Evolutionary conservation across 176 grass and related monocot species (phyloP).

Genomic region (Aegilops tauschii): DNA sequence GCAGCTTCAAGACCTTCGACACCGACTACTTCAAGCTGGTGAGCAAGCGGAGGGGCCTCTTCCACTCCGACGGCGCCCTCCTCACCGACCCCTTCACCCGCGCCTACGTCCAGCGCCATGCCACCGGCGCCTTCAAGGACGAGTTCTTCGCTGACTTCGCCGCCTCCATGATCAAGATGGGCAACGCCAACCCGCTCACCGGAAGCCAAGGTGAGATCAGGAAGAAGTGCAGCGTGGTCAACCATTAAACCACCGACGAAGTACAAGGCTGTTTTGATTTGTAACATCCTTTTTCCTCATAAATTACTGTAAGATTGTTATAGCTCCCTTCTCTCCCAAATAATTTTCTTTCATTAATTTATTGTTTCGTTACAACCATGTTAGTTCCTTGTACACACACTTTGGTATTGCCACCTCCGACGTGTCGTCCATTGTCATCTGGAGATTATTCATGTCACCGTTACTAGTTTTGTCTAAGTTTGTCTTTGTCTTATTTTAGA

Average conservation of each 20-base stretch:
- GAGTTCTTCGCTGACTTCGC: constrained; percentile 76
- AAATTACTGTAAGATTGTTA: not conserved
- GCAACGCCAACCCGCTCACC: constrained; percentile 50
- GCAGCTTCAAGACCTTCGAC: constrained; percentile 13
- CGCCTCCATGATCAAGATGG: constrained; percentile 73
- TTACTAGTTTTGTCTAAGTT: too few species aligned
- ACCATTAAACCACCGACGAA: constrained; percentile 14
- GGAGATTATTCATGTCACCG: too few species aligned
- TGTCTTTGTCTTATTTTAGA: too few species aligned
- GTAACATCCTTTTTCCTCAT: not conserved
- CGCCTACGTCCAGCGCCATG: constrained; percentile 63
- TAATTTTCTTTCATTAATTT: too few species aligned
- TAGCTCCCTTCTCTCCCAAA: too few species aligned
- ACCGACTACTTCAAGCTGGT: constrained; percentile 54
- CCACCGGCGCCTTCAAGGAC: constrained; percentile 1
- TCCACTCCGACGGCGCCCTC: constrained; percentile 78
- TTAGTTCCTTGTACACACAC: too few species aligned
- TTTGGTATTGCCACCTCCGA: too few species aligned
- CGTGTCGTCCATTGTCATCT: too few species aligned
- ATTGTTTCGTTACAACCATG: too few species aligned
- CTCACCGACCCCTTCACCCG: constrained; percentile 51
- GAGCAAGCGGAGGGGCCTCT: constrained; percentile 57
- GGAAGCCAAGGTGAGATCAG: constrained; percentile 64
- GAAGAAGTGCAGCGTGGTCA: constrained; percentile 57
- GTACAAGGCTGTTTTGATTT: not conserved